Base-by-base conservation (phyloP, 169 alveolate genomes). In the Eimeria sp. region DNA sequence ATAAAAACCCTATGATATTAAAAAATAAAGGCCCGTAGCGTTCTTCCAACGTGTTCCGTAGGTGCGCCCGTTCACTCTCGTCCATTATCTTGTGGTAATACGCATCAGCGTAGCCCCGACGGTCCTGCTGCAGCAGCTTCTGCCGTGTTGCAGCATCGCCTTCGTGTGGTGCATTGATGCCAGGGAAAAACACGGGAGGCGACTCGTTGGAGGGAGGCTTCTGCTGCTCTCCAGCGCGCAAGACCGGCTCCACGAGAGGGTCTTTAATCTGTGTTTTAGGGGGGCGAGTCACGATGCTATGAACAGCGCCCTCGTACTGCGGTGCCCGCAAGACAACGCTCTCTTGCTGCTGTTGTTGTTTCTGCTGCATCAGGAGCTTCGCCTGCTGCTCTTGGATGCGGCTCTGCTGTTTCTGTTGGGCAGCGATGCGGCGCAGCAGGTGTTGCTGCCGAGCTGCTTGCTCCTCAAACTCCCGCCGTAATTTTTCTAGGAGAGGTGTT, bases 1-100 rank as follows among this genome's bases (percentile, higher is more conserved):
- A 22, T 0, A 82, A 25, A 82, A 82, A 82, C 40, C 73, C 45
- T 22, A 40, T 27, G 30, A 51, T 4, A 40, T 82, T 82, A 14
- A 82, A 18, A n/a, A 82, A 82, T 25, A 82, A n/a, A 40, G 27
- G 11, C 47, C 90, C 90, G 90, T 82, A 82, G 49, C 90, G 90
- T 54, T 49, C 73, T 49, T 47, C 72, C 13, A 82, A 49, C 57
- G 1, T 82, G 45, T n/a, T 20, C 49, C 90, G 1, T 7, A 47
- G 16, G 25, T 27, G 9, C 11, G 13, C 7, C 7, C 34, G n/a
- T 25, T 82, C 73, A 0, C 13, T 18, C 45, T 40, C 73, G 30
- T 54, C 90, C 45, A 22, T 30, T 25, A 9, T 30, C 86, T 18
- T 43, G 87, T 76, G 63, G 7, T 27, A 20, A 14, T 61, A 82